Conservation (phyloP, 768 basidiomycete species). For the Termitomyces titanicus region DNA sequence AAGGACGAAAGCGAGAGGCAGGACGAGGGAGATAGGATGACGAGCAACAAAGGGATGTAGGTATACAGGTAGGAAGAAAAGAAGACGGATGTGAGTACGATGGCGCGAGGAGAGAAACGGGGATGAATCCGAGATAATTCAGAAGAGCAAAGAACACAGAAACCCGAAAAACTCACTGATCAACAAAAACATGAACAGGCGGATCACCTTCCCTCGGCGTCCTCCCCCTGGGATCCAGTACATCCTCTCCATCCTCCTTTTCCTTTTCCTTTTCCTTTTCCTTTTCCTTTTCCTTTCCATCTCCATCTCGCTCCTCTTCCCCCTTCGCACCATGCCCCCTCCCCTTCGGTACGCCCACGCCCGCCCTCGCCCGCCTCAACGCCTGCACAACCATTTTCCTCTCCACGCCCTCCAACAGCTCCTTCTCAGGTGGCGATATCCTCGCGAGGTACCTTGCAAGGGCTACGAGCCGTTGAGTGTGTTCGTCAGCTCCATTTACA, state of each 20-base stretch:
- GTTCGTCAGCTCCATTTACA: neutral
- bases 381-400: slow-evolving; percentile 8
- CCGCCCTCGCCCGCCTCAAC: neutral
- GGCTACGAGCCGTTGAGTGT: slow-evolving; percentile 3
- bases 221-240: slow-evolving; percentile 33
- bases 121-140: too few relatives aligned
- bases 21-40: too few relatives aligned
- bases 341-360: neutral
- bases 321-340: too few relatives aligned
- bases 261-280: neutral
- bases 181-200: slow-evolving; percentile 48
- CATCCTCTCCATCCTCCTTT: slow-evolving; percentile 16
- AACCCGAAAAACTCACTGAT: slow-evolving; percentile 43
- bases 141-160: too few relatives aligned
- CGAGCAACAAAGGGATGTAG: too few relatives aligned
- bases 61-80: neutral
- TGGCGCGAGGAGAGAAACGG: too few relatives aligned
- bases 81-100: too few relatives aligned
- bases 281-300: neutral
- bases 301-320: neutral
- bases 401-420: slow-evolving; percentile 9
- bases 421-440: slow-evolving; percentile 8
- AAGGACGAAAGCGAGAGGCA: too few relatives aligned
- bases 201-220: slow-evolving; percentile 28
- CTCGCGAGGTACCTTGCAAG: slow-evolving; percentile 6